Conservation (phyloP, 177 flowering plant genomes). For the Vitis hybrid region DNA sequence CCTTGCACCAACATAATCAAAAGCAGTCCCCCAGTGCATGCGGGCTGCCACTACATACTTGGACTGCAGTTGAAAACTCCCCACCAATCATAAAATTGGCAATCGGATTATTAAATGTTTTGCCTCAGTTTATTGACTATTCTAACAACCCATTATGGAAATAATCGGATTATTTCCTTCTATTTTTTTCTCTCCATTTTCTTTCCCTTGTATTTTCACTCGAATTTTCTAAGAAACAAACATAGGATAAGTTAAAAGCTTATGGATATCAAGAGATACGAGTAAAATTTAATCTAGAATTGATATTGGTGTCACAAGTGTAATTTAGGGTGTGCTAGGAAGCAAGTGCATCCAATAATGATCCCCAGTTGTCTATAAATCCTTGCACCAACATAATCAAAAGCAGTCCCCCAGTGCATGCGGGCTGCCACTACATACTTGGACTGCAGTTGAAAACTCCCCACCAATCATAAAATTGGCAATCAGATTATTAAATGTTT, state of each 20-base stretch:
- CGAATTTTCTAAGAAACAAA: no score
- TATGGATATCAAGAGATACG: no score
- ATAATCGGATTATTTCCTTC: neutral
- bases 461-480: neutral
- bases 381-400: neutral
- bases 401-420: neutral
- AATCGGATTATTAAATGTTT: neutral
- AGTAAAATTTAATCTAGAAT: no score
- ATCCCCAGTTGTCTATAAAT: neutral
- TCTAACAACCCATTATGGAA: neutral
- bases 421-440: neutral
- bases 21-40: neutral
- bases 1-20: neutral
- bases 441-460: neutral
- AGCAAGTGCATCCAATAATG: no score
- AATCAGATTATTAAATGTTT: neutral
- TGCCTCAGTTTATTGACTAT: neutral
- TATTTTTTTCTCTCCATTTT: no score
- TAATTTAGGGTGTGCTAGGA: no score
- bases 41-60: neutral
- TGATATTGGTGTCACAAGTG: no score
- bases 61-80: neutral
- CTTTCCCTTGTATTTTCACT: no score
- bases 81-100: neutral
- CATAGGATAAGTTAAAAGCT: no score